Conservation (phyloP, 768 basidiomycete species). For the Suillus paluster region DNA sequence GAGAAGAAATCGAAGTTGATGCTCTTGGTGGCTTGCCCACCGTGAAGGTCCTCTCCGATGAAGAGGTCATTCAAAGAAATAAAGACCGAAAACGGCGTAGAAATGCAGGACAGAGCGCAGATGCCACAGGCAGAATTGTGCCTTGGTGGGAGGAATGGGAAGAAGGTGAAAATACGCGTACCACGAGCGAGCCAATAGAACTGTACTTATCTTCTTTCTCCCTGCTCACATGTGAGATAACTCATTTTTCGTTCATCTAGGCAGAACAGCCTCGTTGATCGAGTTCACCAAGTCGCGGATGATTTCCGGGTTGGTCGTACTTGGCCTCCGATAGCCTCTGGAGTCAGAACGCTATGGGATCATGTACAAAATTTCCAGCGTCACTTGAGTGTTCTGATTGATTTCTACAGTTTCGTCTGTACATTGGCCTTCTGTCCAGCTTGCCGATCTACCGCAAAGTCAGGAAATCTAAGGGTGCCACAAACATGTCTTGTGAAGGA, state of each 20-base stretch:
- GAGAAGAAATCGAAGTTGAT: constrained; percentile 30
- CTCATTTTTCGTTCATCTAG: constrained; percentile 8
- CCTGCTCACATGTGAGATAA: background rate
- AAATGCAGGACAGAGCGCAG: constrained; percentile 25
- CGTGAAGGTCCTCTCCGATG: constrained; percentile 29
- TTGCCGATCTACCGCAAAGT: constrained; percentile 36
- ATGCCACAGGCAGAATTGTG: constrained; percentile 25
- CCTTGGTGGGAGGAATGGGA: constrained; percentile 41
- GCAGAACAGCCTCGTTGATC: constrained; percentile 20
- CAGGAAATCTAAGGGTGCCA: constrained; percentile 32
- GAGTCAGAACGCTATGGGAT: constrained; percentile 36
- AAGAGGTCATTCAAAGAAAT: constrained; percentile 21
- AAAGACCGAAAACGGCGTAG: constrained; percentile 18
- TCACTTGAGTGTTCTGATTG: background rate
- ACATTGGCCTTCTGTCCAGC: constrained; percentile 34
- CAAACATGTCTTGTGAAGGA: constrained; percentile 23
- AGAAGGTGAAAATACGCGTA: constrained; percentile 25
- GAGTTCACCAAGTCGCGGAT: constrained; percentile 32
- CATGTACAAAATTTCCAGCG: constrained; percentile 21
- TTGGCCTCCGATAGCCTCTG: constrained; percentile 34
- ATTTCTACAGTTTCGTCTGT: constrained; percentile 34
- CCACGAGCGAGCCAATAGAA: constrained; percentile 22
- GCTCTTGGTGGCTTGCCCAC: constrained; percentile 26
- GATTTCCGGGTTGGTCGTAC: constrained; percentile 35
- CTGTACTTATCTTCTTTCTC: constrained; percentile 34